Evolutionary conservation across 2,329 filamentous ascomycete species (phyloP).

Genomic region (Pyricularia pennisetigena): DNA sequence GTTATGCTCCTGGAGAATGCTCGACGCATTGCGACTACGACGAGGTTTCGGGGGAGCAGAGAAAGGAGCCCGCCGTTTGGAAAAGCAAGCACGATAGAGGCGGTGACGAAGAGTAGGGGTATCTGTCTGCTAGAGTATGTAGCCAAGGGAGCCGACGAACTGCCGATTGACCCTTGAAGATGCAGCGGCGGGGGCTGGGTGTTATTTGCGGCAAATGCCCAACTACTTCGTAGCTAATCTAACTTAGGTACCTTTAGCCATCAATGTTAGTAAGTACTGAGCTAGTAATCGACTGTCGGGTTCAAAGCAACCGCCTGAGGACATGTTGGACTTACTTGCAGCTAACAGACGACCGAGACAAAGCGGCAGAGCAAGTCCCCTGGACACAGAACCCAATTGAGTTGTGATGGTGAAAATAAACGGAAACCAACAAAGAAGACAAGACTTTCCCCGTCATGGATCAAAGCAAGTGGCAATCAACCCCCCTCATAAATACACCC

Average conservation of each 20-base stretch:
- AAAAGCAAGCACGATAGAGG: neutral
- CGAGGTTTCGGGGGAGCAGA: neutral
- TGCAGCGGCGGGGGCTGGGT: neutral
- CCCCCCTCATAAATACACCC: neutral
- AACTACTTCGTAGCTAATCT: neutral
- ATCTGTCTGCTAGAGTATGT: neutral
- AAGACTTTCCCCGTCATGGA: neutral
- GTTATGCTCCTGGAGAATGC: conserved; percentile 29
- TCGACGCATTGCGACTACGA: conserved; percentile 31
- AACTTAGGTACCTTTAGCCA: neutral
- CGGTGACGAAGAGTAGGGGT: neutral
- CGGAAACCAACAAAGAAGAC: neutral
- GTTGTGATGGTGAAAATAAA: neutral
- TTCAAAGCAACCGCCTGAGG: neutral
- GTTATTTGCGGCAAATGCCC: too few relatives aligned
- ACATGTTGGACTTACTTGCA: neutral
- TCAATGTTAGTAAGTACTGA: neutral
- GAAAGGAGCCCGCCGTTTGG: neutral
- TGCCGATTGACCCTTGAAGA: neutral
- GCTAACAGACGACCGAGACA: neutral
- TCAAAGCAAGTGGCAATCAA: neutral
- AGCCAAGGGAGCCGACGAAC: neutral
- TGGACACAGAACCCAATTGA: neutral
- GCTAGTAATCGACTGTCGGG: neutral
- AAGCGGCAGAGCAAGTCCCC: neutral